Percentiles rank a stretch among this genome's conserved stretches.
These are phyloP conservation scores for Gaeumannomyces tritici DNA, from an alignment of 2,329 filamentous ascomycete genomes.

Conservation along the genomic window DNA sequence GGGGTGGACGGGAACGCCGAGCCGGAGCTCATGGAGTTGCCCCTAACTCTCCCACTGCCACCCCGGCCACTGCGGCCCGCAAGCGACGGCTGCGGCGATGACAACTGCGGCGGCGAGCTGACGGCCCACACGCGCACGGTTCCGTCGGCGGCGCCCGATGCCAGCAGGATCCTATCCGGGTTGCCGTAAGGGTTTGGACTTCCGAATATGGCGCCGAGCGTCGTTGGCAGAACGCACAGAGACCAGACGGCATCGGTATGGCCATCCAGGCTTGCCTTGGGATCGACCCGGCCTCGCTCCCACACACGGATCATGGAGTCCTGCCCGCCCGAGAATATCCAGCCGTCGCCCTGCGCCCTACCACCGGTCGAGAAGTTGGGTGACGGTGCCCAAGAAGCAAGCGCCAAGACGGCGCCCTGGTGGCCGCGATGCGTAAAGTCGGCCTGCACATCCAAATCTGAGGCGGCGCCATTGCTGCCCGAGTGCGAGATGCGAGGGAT, in stretches of 20 bases:
- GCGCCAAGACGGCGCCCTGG: constrained; percentile 75
- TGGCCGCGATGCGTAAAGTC: constrained; percentile 96
- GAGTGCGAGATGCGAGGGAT: constrained; percentile 65
- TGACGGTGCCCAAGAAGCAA: constrained; percentile 79
- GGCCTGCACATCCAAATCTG: constrained; percentile 82
- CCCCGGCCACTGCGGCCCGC: constrained; percentile 44
- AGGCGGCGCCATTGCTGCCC: constrained; percentile 32
- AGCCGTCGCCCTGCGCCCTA: constrained; percentile 81
- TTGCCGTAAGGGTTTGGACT: constrained; percentile 65
- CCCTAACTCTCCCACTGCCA: constrained; percentile 60
- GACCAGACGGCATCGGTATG: constrained; percentile 96
- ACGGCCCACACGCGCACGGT: constrained; percentile 91
- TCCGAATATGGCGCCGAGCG: constrained; percentile 72
- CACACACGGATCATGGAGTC: constrained; percentile 89
- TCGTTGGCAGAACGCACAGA: constrained; percentile 82
- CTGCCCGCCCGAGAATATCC: constrained; percentile 97
- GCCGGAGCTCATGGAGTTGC: constrained; percentile 89
- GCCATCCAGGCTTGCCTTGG: constrained; percentile 87
- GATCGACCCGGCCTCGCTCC: constrained; percentile 89
- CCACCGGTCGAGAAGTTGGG: constrained; percentile 86
- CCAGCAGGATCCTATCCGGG: constrained; percentile 79
- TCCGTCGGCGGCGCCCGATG: constrained; percentile 83
- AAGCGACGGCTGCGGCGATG: constrained; percentile 63
- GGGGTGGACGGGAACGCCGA: constrained; percentile 86
- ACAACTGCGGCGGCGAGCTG: constrained; percentile 77